These are phyloP conservation scores for Aspergillus pseudotamarii DNA, from an alignment of 2,329 filamentous ascomycete genomes.

Conservation along the genomic window DNA sequence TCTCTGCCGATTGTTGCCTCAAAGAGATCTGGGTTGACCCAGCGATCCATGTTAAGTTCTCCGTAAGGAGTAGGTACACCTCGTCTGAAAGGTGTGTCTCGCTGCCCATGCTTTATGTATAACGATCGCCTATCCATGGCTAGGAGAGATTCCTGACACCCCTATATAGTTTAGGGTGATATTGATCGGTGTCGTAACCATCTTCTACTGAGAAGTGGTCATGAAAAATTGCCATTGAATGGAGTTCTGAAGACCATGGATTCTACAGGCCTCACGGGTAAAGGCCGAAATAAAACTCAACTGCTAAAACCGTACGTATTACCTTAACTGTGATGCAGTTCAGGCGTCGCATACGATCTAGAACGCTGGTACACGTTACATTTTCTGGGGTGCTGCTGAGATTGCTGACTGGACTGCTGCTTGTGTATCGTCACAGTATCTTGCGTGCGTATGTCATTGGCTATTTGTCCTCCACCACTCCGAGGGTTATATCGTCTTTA, in stretches of 20 bases:
- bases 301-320: constrained; percentile 39
- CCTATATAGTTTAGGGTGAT: not conserved
- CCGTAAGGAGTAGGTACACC: not conserved
- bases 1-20: not conserved
- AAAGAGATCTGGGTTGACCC: not conserved
- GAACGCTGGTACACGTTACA: constrained; percentile 1
- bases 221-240: constrained; percentile 25
- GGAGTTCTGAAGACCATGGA: constrained; percentile 29
- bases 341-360: not conserved
- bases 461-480: constrained; percentile 51
- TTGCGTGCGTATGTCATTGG: constrained; percentile 53
- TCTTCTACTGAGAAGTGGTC: constrained; percentile 19
- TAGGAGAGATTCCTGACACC: not conserved
- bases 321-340: constrained; percentile 7
- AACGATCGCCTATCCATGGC: not conserved
- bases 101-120: not conserved
- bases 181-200: not conserved
- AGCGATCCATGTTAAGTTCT: not conserved
- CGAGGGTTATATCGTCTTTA: constrained; percentile 46
- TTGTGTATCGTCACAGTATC: constrained; percentile 29
- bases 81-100: not conserved
- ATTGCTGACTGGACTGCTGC: constrained; percentile 1
- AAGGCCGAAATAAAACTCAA: constrained; percentile 26
- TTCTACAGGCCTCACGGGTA: constrained; percentile 24
- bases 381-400: constrained; percentile 5